A percentile compares a stretch with the other conserved stretches of the same genome.
Evolutionary conservation across 257 asterid genomes (phyloP).

Genomic region (Solanum medicagineum): DNA sequence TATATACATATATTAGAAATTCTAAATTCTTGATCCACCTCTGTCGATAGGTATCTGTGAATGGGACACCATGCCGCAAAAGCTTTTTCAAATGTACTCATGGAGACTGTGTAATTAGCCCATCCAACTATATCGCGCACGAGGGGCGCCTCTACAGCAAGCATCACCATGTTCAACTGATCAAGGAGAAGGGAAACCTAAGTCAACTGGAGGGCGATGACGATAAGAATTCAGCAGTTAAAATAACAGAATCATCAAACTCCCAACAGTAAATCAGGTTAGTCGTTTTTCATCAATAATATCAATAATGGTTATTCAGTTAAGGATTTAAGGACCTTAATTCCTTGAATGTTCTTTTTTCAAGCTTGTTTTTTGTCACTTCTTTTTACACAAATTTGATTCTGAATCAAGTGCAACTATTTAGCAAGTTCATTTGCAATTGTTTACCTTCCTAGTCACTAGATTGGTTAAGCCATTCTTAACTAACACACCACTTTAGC

Average conservation of each 20-base stretch:
- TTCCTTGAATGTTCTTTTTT: neutral
- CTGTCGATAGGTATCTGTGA: conserved; percentile 56
- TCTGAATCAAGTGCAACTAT: neutral
- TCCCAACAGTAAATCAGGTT: neutral
- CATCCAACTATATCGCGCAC: conserved; percentile 81
- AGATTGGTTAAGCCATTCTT: no score
- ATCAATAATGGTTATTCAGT: neutral
- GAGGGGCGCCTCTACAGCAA: conserved; percentile 92
- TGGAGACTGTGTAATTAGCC: conserved; percentile 88
- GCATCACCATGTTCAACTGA: conserved; percentile 90
- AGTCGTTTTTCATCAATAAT: neutral
- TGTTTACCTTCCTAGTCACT: neutral
- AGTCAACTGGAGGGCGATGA: conserved; percentile 87
- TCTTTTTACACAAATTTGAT: neutral
- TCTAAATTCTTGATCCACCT: neutral
- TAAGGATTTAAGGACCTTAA: neutral
- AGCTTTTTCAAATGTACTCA: conserved; percentile 85
- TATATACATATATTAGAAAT: neutral
- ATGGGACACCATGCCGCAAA: conserved; percentile 80
- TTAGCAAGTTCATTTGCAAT: neutral
- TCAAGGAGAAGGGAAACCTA: conserved; percentile 94
- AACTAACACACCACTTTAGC: no score
- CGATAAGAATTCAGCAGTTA: conserved; percentile 21
- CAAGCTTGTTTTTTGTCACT: neutral
- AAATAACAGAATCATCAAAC: neutral